A percentile compares a stretch with the other conserved stretches of the same genome.
These are phyloP conservation scores for Neonectria coccinea DNA, from an alignment of 2,329 filamentous ascomycete genomes.

Conservation along the genomic window DNA sequence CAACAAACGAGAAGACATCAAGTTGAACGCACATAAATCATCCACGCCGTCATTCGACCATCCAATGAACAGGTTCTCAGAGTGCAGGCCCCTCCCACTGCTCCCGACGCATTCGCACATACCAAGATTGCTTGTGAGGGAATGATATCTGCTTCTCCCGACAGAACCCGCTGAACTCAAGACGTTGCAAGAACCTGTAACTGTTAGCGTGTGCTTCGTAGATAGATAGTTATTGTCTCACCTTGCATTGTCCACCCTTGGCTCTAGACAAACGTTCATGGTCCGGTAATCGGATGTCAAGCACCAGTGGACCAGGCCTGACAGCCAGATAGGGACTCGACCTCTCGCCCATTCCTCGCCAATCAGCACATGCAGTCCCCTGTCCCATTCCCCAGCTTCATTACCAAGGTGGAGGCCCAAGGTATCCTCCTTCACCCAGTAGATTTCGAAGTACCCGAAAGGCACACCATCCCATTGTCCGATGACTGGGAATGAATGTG, in stretches of 20 bases:
- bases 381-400: conserved; percentile 81
- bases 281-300: conserved; percentile 83
- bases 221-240: conserved; percentile 57
- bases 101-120: conserved; percentile 84
- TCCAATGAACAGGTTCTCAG: conserved; percentile 45
- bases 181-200: conserved; percentile 63
- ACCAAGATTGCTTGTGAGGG: conserved; percentile 91
- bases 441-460: conserved; percentile 97
- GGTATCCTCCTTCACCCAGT: conserved; percentile 95
- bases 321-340: conserved; percentile 84
- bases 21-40: conserved; percentile 7
- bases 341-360: conserved; percentile 94
- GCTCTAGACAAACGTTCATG: conserved; percentile 86
- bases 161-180: conserved; percentile 81
- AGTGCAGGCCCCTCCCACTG: conserved; percentile 79
- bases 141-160: conserved; percentile 89
- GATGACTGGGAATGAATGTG: conserved; percentile 89
- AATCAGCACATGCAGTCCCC: conserved; percentile 88
- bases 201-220: conserved; percentile 8
- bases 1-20: conserved; percentile 6
- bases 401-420: conserved; percentile 77
- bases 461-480: conserved; percentile 95
- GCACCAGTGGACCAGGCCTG: conserved; percentile 87
- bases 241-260: conserved; percentile 91
- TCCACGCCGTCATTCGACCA: background rate